Percentiles rank a stretch among this genome's conserved stretches.
Evolutionary conservation across 495 filamentous ascomycete species (phyloP).

Genomic region (Jackrogersella multiformis): DNA sequence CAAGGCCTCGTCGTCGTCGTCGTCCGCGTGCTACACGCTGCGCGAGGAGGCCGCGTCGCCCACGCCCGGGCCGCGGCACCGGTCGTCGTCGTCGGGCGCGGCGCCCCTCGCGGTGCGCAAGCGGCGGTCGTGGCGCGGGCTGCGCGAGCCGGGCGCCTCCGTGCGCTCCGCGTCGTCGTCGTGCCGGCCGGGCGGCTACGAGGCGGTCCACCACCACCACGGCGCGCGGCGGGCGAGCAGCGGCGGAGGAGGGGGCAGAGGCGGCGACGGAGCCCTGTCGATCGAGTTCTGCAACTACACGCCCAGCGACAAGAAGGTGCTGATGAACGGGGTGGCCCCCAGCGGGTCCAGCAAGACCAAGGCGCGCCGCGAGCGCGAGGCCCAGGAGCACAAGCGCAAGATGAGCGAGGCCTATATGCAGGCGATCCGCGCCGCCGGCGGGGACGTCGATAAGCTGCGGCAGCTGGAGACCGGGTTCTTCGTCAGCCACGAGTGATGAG

Average conservation of each 20-base stretch:
- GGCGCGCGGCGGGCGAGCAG: conserved; percentile 3
- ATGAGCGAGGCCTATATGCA: conserved; percentile 76
- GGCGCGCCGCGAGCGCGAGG: conserved; percentile 83
- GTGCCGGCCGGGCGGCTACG: conserved; percentile 14
- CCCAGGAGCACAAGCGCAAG: conserved; percentile 77
- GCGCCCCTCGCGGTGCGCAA: conserved; percentile 39
- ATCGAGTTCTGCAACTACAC: conserved; percentile 93
- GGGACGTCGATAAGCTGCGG: conserved; percentile 66
- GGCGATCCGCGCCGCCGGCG: conserved; percentile 81
- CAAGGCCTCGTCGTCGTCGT: conserved; percentile 42
- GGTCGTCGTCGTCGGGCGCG: conserved; percentile 28
- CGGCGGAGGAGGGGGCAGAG: conserved; percentile 14
- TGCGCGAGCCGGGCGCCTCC: conserved; percentile 24
- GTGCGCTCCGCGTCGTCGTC: conserved; percentile 11
- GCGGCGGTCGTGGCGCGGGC: conserved; percentile 39
- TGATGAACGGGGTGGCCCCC: conserved; percentile 91
- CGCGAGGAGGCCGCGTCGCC: conserved; percentile 39
- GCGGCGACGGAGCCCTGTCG: conserved; percentile 46
- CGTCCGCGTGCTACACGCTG: conserved; percentile 30
- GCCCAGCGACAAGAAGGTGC: conserved; percentile 77
- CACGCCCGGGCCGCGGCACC: conserved; percentile 26
- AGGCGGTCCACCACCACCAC: neutral
- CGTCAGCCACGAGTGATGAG: neutral
- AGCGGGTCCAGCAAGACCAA: conserved; percentile 93
- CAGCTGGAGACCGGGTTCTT: conserved; percentile 45